Conservation (phyloP, 208 protist species). For the Trypanosoma platydactyli region DNA sequence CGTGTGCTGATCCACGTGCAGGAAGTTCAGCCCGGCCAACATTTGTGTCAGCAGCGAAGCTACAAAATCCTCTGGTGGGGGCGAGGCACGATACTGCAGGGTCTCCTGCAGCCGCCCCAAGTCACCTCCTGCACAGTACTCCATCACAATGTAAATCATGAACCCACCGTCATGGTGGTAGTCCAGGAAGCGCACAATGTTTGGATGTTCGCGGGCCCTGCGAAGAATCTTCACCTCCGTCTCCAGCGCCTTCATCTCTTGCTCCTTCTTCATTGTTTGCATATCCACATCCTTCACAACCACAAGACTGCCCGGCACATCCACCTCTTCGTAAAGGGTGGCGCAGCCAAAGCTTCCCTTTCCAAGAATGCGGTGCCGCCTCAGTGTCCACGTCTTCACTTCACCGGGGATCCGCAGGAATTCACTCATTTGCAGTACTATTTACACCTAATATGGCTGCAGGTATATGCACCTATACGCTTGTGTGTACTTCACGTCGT, state of each 20-base stretch:
- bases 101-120: conserved; percentile 47
- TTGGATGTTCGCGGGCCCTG: conserved; percentile 49
- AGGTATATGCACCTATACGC: conserved; percentile 1
- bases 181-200: conserved; percentile 63
- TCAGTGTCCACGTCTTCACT: conserved; percentile 29
- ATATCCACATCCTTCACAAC: conserved; percentile 86
- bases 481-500: no score
- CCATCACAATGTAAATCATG: conserved; percentile 81
- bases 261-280: conserved; percentile 62
- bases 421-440: conserved; percentile 8
- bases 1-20: conserved; percentile 43
- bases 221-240: conserved; percentile 62
- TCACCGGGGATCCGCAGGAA: conserved; percentile 27
- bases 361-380: conserved; percentile 64
- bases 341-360: conserved; percentile 85
- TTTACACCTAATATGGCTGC: background rate
- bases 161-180: conserved; percentile 51
- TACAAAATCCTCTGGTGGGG: conserved; percentile 46
- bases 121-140: conserved; percentile 79
- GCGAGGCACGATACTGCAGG: conserved; percentile 5
- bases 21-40: conserved; percentile 29
- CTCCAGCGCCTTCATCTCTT: conserved; percentile 58
- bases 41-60: conserved; percentile 59
- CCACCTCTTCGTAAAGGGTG: conserved; percentile 49
- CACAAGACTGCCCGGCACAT: conserved; percentile 25